Base-by-base conservation (phyloP, 129 eudicot genomes). In the Saposhnikovia divaricata region DNA sequence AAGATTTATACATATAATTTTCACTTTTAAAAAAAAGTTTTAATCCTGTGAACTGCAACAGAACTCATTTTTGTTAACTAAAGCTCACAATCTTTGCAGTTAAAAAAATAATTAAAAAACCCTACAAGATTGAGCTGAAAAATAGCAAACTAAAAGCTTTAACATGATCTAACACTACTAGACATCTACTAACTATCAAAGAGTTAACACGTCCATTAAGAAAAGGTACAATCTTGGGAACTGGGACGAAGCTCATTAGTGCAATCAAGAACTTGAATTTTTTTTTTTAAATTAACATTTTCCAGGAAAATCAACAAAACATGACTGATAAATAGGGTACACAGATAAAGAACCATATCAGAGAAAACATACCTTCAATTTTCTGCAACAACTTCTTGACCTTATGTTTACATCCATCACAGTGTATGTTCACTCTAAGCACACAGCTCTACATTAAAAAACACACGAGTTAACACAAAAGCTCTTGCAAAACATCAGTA, bases 361-460 rank as follows among this genome's bases (percentile, higher is more conserved):
- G 7, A 14, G 34, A 18, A 63, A 2, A 6, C 76, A 78, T 78
- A 93, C 98, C 98, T 43, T 93, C 98, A 81, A 93, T 87, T 84
- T 93, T 93, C 85, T 79, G 84, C 81, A 93, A 50, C 7, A 85
- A 77, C 78, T 91, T 93, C 78, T 81, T 91, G 45, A 93, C 91
- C 76, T 91, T 93, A 71, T 90, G 93, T 80, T 83, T 89, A 68
- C 98, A 93, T 2, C 98, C 98, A 83, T 91, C 95, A 79, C 98
- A 93, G 81, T 86, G 80, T 87, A 87, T 89, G 76, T 84, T 93
- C 16, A 93, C 93, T 82, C 87, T 88, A 43, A 93, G 93, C 23
- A 89, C 95, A 82, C 91, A 88, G 19, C 85, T 87, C 98, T 93
- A 88, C 88, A 89, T 2, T 12, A 37, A 72, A 19, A 47, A 45